Evolutionary conservation across 2,329 filamentous ascomycete genomes (phyloP), one percentile per base, ranked within the genome.

Genomic region (Juglanconis oblonga): DNA sequence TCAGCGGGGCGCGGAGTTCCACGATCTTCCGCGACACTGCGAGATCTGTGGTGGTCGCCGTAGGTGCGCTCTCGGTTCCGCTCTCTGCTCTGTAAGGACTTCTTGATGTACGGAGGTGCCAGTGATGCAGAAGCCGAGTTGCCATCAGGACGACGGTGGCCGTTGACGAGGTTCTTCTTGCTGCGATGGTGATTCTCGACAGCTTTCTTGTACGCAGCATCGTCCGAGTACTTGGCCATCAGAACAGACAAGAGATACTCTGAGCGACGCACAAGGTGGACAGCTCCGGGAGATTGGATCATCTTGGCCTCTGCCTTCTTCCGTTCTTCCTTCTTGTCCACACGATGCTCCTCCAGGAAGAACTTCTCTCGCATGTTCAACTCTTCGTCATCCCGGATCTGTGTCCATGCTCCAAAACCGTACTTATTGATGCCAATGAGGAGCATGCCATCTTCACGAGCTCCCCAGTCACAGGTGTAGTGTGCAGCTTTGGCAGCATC

Each of bases 211-310:
- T 89, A 90, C 24, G 85, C 85, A 35, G 84, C 82, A 69, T 96
- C 91, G 63, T 86, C 87, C 2, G 87, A 89, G 74, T 96, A 92
- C 70, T 96, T 87, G 11, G 86, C 91, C 71, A 94, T 92, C 62
- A 99, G 79, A 1, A 99, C 92, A n/a, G 92, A 97, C 45, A 99
- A 82, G 13, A 99, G 83, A 71, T 99, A 99, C 70, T 98, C 95
- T 9, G 94, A 91, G 61, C 95, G 90, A 52, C 95, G 91, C 57
- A 98, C 94, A 49, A 99, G 86, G 72, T 99, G 95, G 33, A 99
- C 95, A 29, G 95, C 94, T n/a, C 95, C 95, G 4, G 95, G 95
- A 3, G 94, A 96, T 69, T 96, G 96, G 40, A 91, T 90, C 63
- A 88, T 87, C 68, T 91, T 92, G 59, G 88, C 89, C 17, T 91